A percentile compares a stretch with the other conserved stretches of the same genome.
Conservation (phyloP, 75 land plant genomes). For the Pinus albicaulis region DNA sequence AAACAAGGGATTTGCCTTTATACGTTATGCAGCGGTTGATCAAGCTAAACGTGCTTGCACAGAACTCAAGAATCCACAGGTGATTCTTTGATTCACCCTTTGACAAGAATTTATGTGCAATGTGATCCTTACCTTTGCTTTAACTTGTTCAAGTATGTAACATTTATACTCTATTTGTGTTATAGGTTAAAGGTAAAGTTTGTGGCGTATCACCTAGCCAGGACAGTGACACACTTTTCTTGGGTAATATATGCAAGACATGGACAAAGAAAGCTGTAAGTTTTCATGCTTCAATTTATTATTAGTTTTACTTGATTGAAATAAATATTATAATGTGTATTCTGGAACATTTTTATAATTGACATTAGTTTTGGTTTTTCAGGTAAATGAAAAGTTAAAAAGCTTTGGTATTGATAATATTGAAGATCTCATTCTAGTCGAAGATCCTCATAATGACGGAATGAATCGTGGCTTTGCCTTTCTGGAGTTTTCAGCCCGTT, state of each 20-base stretch:
- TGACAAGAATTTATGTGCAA: neutral
- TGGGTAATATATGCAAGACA: conserved; percentile 52
- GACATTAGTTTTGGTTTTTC: neutral
- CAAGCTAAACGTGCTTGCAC: conserved; percentile 42
- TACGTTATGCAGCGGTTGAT: conserved; percentile 43
- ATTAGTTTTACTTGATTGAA: too few species aligned
- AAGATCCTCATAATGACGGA: conserved; percentile 41
- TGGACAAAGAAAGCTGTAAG: conserved; percentile 58
- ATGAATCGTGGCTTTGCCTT: conserved; percentile 59
- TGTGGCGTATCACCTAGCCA: conserved; percentile 57
- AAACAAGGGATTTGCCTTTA: conserved; percentile 76
- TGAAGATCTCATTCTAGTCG: conserved; percentile 46
- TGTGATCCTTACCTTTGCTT: too few species aligned
- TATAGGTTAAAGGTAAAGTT: conserved; percentile 46
- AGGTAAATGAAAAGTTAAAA: conserved; percentile 37
- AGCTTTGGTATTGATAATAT: conserved; percentile 35
- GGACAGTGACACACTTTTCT: conserved; percentile 58
- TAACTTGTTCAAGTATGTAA: neutral
- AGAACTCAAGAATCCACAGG: conserved; percentile 32
- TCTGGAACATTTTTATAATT: neutral
- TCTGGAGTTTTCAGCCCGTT: conserved; percentile 39
- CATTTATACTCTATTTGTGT: neutral
- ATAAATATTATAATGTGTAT: too few species aligned
- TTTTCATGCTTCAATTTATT: neutral
- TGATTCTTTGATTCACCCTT: neutral